Evolutionary conservation across 2,329 filamentous ascomycete species (phyloP).

Genomic region (Phyllosticta citrichinensis): DNA sequence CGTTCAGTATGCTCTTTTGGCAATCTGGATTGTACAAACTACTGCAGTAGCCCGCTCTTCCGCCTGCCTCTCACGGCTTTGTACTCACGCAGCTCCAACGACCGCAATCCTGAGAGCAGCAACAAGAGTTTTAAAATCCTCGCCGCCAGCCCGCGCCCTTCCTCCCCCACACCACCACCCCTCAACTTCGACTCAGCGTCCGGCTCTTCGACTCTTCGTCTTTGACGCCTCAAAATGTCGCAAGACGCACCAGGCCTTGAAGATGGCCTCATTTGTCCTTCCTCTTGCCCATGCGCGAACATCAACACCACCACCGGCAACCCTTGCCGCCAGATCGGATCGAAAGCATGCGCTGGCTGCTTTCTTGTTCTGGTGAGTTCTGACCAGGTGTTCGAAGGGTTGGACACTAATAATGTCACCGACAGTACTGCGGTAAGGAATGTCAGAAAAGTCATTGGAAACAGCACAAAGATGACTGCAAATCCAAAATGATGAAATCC

Average conservation of each 20-base stretch:
- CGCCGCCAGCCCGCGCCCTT: too few species aligned
- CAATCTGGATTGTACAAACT: too few species aligned
- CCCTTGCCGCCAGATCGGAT: neutral
- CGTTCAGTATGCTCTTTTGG: too few species aligned
- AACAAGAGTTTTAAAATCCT: too few species aligned
- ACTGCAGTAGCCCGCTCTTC: too few species aligned
- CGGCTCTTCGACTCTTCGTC: too few species aligned
- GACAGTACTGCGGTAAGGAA: slow-evolving; percentile 25
- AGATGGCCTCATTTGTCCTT: neutral
- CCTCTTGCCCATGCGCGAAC: neutral
- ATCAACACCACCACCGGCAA: neutral
- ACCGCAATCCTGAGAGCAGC: too few species aligned
- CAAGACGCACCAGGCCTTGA: neutral
- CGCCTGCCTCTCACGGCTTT: too few species aligned
- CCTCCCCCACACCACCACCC: too few species aligned
- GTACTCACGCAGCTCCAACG: too few species aligned
- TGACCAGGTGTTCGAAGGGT: neutral
- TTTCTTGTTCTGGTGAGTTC: neutral
- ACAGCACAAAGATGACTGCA: slow-evolving; percentile 23
- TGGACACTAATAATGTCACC: neutral
- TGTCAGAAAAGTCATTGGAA: slow-evolving; percentile 25
- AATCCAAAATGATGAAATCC: slow-evolving; percentile 17
- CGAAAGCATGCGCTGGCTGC: neutral
- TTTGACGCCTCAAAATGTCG: too few species aligned
- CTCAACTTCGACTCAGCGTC: too few species aligned